Conservation (phyloP, 177 flowering plant genomes). For the Tripterygium wilfordii region DNA sequence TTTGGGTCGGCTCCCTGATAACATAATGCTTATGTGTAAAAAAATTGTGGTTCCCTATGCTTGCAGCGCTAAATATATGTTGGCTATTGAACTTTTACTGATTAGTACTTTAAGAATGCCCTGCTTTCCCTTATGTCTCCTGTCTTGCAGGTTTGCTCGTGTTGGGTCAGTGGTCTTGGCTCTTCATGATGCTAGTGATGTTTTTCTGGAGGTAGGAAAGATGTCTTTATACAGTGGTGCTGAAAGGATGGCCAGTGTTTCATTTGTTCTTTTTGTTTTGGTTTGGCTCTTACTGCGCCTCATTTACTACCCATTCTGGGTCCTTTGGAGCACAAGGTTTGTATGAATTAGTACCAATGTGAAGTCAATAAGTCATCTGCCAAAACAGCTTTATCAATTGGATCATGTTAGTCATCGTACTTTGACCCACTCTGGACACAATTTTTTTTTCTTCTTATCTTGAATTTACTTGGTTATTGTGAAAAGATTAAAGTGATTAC, state of each 20-base stretch:
- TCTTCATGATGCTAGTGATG: slow-evolving; percentile 96
- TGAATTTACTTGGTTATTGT: neutral
- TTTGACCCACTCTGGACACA: neutral
- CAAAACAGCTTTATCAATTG: neutral
- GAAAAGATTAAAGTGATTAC: neutral
- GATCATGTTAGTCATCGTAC: neutral
- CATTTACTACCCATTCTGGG: slow-evolving; percentile 86
- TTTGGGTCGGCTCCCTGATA: too few relatives aligned
- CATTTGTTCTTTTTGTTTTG: slow-evolving; percentile 74
- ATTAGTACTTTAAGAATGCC: neutral
- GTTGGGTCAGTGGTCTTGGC: slow-evolving; percentile 93
- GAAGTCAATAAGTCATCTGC: neutral
- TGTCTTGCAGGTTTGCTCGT: slow-evolving; percentile 76
- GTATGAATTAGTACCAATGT: slow-evolving; percentile 7
- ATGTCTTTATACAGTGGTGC: slow-evolving; percentile 89
- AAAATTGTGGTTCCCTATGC: too few relatives aligned
- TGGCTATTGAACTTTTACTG: too few relatives aligned
- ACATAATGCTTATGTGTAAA: too few relatives aligned
- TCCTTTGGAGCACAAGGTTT: slow-evolving; percentile 95
- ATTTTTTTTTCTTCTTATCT: too few relatives aligned
- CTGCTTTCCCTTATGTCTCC: neutral
- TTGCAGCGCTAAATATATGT: too few relatives aligned
- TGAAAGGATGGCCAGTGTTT: slow-evolving; percentile 63
- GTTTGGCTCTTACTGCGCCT: slow-evolving; percentile 87
- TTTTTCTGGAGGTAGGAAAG: slow-evolving; percentile 89